Conservation (phyloP, 306 rosid species). For the Abrus pulchellus region DNA sequence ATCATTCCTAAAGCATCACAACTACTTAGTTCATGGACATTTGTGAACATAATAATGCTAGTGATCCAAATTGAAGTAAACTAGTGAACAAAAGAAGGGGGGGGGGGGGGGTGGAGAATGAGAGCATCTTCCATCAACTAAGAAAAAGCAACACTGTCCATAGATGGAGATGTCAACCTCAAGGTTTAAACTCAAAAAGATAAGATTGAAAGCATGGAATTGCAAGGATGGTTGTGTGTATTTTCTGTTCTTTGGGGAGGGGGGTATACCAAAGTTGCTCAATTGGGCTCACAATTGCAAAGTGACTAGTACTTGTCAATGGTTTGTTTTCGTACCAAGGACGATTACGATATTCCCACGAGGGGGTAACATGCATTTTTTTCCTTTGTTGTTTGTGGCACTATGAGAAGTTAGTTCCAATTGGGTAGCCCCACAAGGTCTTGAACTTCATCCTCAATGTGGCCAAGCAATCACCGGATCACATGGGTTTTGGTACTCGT, state of each 20-base stretch:
- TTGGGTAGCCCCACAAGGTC: slow-evolving; percentile 58
- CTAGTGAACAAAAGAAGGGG: background rate
- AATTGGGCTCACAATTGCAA: slow-evolving; percentile 43
- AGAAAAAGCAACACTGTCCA: slow-evolving; percentile 22
- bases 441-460: slow-evolving; percentile 45
- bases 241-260: slow-evolving; percentile 11
- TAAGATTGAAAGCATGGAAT: background rate
- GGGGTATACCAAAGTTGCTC: background rate
- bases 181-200: slow-evolving; percentile 32
- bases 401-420: slow-evolving; percentile 18
- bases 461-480: slow-evolving; percentile 76
- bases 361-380: slow-evolving; percentile 85
- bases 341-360: slow-evolving; percentile 77
- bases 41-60: background rate
- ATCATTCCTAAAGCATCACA: background rate
- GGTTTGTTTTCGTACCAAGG: slow-evolving; percentile 60
- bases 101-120: too few relatives aligned
- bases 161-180: slow-evolving; percentile 38
- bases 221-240: background rate
- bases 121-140: slow-evolving; percentile 1
- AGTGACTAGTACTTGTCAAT: slow-evolving; percentile 60
- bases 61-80: slow-evolving; percentile 12
- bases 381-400: slow-evolving; percentile 51
- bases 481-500: slow-evolving; percentile 82
- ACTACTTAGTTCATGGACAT: slow-evolving; percentile 1